Evolutionary conservation across 495 filamentous ascomycete genomes (phyloP).

Genomic region (Penicillium silybi): DNA sequence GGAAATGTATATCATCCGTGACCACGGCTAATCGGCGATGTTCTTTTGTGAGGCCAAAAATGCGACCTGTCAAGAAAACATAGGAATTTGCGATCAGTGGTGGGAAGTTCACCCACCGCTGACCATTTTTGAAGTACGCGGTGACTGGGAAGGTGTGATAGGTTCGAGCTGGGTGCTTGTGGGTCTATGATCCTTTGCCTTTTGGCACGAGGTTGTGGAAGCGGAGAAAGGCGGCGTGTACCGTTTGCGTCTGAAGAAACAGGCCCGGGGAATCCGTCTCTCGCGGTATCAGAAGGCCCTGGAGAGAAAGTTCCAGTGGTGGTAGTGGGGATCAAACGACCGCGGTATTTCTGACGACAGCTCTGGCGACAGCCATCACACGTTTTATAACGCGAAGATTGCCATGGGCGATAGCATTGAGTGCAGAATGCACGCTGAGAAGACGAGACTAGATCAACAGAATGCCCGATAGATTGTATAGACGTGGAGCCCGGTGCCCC

Average conservation of each 20-base stretch:
- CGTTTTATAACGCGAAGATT: constrained; percentile 4
- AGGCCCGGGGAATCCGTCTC: no score
- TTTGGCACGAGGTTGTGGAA: no score
- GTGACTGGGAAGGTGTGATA: constrained; percentile 13
- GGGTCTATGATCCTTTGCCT: no score
- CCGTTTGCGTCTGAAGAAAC: no score
- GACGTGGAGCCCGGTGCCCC: no score
- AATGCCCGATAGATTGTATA: no score
- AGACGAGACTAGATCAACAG: no score
- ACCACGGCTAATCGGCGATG: constrained; percentile 11
- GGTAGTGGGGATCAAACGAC: not conserved
- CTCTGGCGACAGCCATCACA: constrained; percentile 3
- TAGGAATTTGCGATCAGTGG: not conserved
- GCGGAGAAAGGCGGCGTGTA: no score
- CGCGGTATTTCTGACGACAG: not conserved
- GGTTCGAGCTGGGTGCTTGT: constrained; percentile 2
- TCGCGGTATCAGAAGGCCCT: not conserved
- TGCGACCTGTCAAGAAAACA: not conserved
- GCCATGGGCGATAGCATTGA: not conserved
- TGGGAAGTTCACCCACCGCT: constrained; percentile 6
- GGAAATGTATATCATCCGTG: constrained; percentile 17
- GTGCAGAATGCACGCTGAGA: not conserved
- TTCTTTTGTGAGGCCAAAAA: constrained; percentile 15
- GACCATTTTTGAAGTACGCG: constrained; percentile 13
- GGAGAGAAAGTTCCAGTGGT: not conserved